Evolutionary conservation across 208 protist genomes (phyloP), one percentile per base, ranked within the genome.

Genomic region (Leishmania tarentolae): DNA sequence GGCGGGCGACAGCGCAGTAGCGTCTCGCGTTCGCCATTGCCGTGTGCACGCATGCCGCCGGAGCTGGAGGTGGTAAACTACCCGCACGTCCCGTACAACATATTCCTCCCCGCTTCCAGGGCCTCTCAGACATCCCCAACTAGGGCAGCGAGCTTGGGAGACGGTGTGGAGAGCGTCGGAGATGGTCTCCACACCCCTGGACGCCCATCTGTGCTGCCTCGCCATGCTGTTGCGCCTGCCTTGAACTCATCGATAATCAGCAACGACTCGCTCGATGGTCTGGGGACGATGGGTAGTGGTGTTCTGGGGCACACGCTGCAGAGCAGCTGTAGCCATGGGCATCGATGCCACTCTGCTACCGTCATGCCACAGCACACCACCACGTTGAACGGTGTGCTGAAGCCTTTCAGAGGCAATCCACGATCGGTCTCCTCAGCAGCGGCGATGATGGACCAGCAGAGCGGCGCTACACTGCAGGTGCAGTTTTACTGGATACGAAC

Each of bases 21-120:
- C 77, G 21, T 53, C 3, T 81, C 82, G n/a, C 82, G 61, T 63
- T 75, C 65, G 28, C 73, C 69, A 7, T 15, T 71, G 35, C 47
- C 11, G 61, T 71, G 40, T 19, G 47, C n/a, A 42, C 59, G 3
- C 24, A 50, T 28, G 76, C 61, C 77, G 37, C 57, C 46, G 21
- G 83, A 75, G 68, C 59, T 90, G 44, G 44, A 86, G 71, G 79
- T 87, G n/a, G 80, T 88, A 31, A 75, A 76, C 56, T 93, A 93
- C 82, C 63, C 79, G 15, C 90, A 93, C 52, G 78, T 93, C 31
- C 90, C 90, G 37, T 81, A 91, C 79, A 63, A 86, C n/a, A 78
- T 93, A 56, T 85, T 93, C 35, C 53, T 78, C 21, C 69, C 70
- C 7, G 47, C 81, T 56, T 40, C 75, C 44, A 31, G 79, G 28